Evolutionary conservation across 192 early-diverging fungal genomes (phyloP).

Genomic region (Gamsiella multidivaricata): DNA sequence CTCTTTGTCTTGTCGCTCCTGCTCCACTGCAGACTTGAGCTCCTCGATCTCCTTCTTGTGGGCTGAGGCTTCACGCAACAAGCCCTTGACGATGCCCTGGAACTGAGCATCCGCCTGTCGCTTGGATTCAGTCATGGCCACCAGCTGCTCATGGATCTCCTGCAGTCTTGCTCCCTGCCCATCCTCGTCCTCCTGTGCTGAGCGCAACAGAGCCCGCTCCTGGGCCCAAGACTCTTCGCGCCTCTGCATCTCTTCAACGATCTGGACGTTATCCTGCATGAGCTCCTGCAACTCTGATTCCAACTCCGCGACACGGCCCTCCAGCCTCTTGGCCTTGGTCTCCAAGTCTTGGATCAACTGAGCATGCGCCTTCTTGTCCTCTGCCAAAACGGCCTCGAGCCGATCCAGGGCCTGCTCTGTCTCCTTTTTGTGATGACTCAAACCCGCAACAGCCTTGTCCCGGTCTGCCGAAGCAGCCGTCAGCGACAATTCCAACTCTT

Average conservation of each 20-base stretch:
- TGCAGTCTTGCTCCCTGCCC: slow-evolving; percentile 23
- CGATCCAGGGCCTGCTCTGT: slow-evolving; percentile 40
- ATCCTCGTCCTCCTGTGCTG: not conserved
- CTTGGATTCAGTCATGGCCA: slow-evolving; percentile 38
- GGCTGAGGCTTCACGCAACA: slow-evolving; percentile 39
- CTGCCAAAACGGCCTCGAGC: slow-evolving; percentile 30
- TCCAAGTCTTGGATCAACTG: slow-evolving; percentile 31
- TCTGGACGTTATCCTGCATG: slow-evolving; percentile 49
- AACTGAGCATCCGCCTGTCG: slow-evolving; percentile 48
- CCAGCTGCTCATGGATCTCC: slow-evolving; percentile 45
- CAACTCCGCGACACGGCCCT: slow-evolving; percentile 13
- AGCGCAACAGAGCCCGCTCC: slow-evolving; percentile 18
- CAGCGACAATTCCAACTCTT: slow-evolving; percentile 8
- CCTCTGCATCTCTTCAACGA: slow-evolving; percentile 49
- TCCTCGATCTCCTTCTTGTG: slow-evolving; percentile 37
- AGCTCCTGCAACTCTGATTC: slow-evolving; percentile 28
- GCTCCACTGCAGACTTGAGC: slow-evolving; percentile 2
- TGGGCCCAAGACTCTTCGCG: slow-evolving; percentile 42
- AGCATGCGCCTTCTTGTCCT: slow-evolving; percentile 35
- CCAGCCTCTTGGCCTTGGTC: slow-evolving; percentile 29
- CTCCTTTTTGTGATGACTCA: slow-evolving; percentile 44
- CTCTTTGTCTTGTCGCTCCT: slow-evolving; percentile 30
- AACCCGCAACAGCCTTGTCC: slow-evolving; percentile 29
- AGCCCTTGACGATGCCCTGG: slow-evolving; percentile 53
- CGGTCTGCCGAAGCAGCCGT: slow-evolving; percentile 3